phyloP scores from a whole-genome alignment of 768 basidiomycete genomes.

The Termitomyces sp. region DNA sequence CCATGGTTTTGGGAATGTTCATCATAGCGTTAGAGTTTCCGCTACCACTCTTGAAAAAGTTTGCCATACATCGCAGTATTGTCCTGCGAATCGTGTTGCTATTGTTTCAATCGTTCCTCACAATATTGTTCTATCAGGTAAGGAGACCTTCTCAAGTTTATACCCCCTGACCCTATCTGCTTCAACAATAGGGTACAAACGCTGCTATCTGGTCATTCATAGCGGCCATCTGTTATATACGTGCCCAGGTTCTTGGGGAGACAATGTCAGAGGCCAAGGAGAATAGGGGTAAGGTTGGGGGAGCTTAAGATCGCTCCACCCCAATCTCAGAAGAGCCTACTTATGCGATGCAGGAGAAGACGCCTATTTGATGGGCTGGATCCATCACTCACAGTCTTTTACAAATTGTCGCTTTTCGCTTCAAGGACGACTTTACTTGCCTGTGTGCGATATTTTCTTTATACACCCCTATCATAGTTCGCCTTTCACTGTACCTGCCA shows the following conservation, averaged over 20 bases:
- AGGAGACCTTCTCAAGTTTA: constrained; percentile 10
- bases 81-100: constrained; percentile 60
- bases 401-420: not conserved
- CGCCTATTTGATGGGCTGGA: constrained; percentile 19
- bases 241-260: constrained; percentile 68
- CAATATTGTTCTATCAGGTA: constrained; percentile 77
- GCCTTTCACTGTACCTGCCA: constrained; percentile 8
- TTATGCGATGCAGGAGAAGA: not conserved
- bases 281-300: constrained; percentile 55
- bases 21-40: constrained; percentile 75
- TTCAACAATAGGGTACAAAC: constrained; percentile 67
- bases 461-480: constrained; percentile 8
- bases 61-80: constrained; percentile 63
- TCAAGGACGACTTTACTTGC: not conserved
- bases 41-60: constrained; percentile 50
- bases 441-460: not conserved
- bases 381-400: constrained; percentile 20
- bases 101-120: constrained; percentile 57
- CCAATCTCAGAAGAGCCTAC: not conserved
- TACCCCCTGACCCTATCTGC: constrained; percentile 2
- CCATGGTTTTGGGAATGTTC: constrained; percentile 56
- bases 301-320: constrained; percentile 39
- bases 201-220: constrained; percentile 78
- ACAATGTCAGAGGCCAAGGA: constrained; percentile 61
- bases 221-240: constrained; percentile 62